Percentiles rank a stretch among this genome's conserved stretches.
These are phyloP conservation scores for Candida hispaniensis DNA, from an alignment of 805 yeast genomes.

Conservation along the genomic window DNA sequence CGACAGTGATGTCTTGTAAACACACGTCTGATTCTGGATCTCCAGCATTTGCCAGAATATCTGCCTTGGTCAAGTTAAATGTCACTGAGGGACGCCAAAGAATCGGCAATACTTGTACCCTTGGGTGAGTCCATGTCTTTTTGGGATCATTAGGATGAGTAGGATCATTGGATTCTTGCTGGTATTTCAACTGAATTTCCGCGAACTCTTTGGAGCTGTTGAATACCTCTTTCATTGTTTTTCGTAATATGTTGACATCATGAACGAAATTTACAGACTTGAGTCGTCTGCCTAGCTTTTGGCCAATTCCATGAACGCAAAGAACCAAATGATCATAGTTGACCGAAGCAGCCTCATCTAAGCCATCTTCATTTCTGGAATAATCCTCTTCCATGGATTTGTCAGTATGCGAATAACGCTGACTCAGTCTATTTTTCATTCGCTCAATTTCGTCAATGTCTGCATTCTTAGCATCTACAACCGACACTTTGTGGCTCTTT, in stretches of 20 bases:
- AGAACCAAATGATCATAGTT: constrained; percentile 55
- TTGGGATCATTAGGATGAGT: not conserved
- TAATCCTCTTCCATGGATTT: constrained; percentile 13
- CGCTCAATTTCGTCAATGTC: too few species aligned
- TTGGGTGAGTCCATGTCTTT: constrained; percentile 10
- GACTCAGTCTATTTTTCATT: too few species aligned
- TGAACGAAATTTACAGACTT: constrained; percentile 82
- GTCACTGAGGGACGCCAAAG: constrained; percentile 68
- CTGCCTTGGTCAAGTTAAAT: constrained; percentile 21
- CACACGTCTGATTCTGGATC: constrained; percentile 25
- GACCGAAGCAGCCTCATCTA: constrained; percentile 21
- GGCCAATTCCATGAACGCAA: constrained; percentile 96
- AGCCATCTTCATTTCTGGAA: constrained; percentile 4
- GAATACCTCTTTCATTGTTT: constrained; percentile 17
- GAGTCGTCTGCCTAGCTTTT: constrained; percentile 63
- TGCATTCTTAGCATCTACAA: too few species aligned
- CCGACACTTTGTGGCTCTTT: too few species aligned
- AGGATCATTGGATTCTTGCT: not conserved
- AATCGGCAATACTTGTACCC: constrained; percentile 69
- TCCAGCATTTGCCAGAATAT: constrained; percentile 17
- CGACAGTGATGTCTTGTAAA: constrained; percentile 57
- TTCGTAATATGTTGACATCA: constrained; percentile 54
- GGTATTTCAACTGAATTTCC: constrained; percentile 1
- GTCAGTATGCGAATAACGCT: too few species aligned
- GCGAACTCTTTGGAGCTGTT: constrained; percentile 2